Percentiles rank a stretch among this genome's conserved stretches.
Evolutionary conservation across 2,329 filamentous ascomycete genomes (phyloP).

Genomic region (Aspergillus candidus): DNA sequence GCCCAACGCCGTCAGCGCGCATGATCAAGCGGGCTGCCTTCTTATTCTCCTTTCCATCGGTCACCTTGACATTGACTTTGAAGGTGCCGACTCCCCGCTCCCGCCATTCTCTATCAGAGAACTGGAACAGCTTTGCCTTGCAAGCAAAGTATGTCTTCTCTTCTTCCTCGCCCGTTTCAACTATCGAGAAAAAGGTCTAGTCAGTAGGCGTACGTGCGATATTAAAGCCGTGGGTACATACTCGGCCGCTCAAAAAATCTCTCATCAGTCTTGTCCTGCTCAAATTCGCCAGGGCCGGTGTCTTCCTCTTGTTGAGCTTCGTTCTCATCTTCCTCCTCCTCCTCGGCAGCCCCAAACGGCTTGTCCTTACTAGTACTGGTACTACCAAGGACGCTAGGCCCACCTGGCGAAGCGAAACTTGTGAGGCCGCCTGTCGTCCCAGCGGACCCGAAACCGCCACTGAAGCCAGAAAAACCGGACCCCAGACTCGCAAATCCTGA

Average conservation of each 20-base stretch:
- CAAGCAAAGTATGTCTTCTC: conserved; percentile 70
- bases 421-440: conserved; percentile 46
- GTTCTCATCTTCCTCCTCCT: conserved; percentile 43
- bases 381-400: conserved; percentile 39
- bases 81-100: conserved; percentile 79
- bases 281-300: conserved; percentile 44
- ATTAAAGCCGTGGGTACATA: conserved; percentile 39
- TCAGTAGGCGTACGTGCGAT: conserved; percentile 20
- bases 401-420: conserved; percentile 63
- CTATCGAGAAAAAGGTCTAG: conserved; percentile 34
- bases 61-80: conserved; percentile 70
- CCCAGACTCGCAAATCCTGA: conserved; percentile 37
- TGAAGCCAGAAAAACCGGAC: conserved; percentile 32
- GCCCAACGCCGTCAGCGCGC: conserved; percentile 82
- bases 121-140: conserved; percentile 78
- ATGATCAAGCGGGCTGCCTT: conserved; percentile 68
- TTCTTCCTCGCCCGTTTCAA: conserved; percentile 81
- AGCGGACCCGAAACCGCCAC: conserved; percentile 46
- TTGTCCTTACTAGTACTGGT: conserved; percentile 38
- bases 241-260: conserved; percentile 56
- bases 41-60: conserved; percentile 49
- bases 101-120: conserved; percentile 74
- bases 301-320: conserved; percentile 47
- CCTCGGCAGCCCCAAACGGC: conserved; percentile 69
- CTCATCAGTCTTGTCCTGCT: conserved; percentile 43